Evolutionary conservation across 169 alveolate genomes (phyloP).

Genomic region (Plasmodium cynomolgi): DNA sequence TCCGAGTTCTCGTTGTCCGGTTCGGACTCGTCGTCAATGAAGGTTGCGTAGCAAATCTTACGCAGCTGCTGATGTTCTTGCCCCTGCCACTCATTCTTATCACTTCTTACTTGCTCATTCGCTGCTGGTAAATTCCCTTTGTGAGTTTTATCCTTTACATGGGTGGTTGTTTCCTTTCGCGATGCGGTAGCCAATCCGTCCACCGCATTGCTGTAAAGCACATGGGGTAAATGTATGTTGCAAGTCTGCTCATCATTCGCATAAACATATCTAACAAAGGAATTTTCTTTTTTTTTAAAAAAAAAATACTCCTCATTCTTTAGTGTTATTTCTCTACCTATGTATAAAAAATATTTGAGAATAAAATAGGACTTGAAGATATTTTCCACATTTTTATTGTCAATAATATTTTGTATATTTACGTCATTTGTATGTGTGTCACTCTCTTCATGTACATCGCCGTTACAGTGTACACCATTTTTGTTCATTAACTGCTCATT

Average conservation of each 20-base stretch:
- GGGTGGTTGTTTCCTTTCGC: background rate
- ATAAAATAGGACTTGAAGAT: slow-evolving; percentile 47
- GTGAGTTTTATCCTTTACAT: background rate
- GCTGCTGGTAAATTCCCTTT: background rate
- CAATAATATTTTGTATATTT: slow-evolving; percentile 36
- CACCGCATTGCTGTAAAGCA: background rate
- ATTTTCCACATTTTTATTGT: slow-evolving; percentile 37
- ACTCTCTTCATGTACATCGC: background rate
- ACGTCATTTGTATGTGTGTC: background rate
- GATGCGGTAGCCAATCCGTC: background rate
- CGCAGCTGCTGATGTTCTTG: background rate
- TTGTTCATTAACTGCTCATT: background rate
- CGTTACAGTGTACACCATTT: background rate
- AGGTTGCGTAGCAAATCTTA: background rate
- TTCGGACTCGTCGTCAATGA: slow-evolving; percentile 7
- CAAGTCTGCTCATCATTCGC: slow-evolving; percentile 10
- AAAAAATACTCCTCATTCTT: slow-evolving; percentile 48
- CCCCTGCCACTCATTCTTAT: background rate
- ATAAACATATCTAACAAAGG: slow-evolving; percentile 9
- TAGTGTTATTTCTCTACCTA: slow-evolving; percentile 20
- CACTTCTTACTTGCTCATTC: background rate
- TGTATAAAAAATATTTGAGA: slow-evolving; percentile 21
- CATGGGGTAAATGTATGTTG: slow-evolving; percentile 14
- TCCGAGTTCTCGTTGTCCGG: background rate
- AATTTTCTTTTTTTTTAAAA: slow-evolving; percentile 28